Evolutionary conservation across 2,329 filamentous ascomycete species (phyloP).

Genomic region (Colletotrichum endophyticum): DNA sequence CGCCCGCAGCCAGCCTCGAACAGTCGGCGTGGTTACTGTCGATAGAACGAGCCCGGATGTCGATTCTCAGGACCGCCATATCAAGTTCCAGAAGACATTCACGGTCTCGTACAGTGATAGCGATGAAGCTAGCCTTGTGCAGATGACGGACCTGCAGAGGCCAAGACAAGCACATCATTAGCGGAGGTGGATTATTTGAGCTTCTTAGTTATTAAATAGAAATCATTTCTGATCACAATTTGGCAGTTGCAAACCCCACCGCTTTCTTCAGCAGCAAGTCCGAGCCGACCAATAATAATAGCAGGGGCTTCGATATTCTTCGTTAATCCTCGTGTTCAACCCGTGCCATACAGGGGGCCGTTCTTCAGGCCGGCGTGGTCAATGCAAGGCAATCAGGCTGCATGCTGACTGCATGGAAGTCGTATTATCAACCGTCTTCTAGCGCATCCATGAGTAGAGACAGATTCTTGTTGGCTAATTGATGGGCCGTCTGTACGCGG

Average conservation of each 20-base stretch:
- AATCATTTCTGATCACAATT: not conserved
- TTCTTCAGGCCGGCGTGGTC: not conserved
- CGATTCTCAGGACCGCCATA: slow-evolving; percentile 17
- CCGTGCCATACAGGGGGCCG: not conserved
- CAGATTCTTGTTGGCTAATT: not conserved
- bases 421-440: not conserved
- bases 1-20: not conserved
- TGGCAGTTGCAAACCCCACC: not conserved
- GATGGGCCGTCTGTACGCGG: not conserved
- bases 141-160: slow-evolving; percentile 28
- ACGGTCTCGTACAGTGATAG: slow-evolving; percentile 34
- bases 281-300: not conserved
- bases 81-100: slow-evolving; percentile 38
- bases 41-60: not conserved
- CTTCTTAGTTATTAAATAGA: not conserved
- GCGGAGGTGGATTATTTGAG: not conserved
- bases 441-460: not conserved
- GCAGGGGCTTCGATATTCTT: not conserved
- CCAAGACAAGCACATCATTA: not conserved
- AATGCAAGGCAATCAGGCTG: not conserved
- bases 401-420: not conserved
- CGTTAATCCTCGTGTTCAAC: not conserved
- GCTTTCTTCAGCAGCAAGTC: not conserved
- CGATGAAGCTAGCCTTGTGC: slow-evolving; percentile 36
- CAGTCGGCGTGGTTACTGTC: not conserved